phyloP scores from a whole-genome alignment of 2,329 filamentous ascomycete species.

The Fusarium nurragi region DNA sequence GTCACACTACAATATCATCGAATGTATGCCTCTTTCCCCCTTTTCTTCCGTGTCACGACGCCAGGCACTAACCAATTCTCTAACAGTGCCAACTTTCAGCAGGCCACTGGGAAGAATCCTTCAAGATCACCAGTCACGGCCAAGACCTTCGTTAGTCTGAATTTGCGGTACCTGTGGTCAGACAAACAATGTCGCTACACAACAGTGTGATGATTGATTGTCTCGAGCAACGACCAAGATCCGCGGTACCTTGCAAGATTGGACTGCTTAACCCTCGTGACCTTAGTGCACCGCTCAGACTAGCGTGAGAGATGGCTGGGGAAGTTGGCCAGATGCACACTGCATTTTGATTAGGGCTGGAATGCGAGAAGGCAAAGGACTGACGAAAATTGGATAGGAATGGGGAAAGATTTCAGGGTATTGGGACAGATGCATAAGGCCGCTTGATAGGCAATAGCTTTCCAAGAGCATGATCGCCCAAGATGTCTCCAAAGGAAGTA shows the following conservation, averaged over 20 bases:
- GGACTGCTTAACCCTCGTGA: neutral
- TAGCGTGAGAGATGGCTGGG: neutral
- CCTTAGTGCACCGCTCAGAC: neutral
- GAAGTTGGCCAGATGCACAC: fast-evolving
- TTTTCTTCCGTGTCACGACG: no score
- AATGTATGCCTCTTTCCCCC: no score
- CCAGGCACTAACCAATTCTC: no score
- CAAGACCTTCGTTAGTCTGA: neutral
- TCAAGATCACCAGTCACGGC: neutral
- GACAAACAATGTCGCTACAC: neutral
- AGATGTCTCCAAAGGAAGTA: neutral
- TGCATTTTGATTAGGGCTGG: neutral
- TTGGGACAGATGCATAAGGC: no score
- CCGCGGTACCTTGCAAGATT: neutral
- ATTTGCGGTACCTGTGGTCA: neutral
- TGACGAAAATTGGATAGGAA: no score
- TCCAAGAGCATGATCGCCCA: no score
- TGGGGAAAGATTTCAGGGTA: no score
- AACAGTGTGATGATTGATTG: neutral
- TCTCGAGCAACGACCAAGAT: neutral
- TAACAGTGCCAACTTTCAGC: neutral
- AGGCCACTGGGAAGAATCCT: neutral
- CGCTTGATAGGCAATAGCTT: no score
- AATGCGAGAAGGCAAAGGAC: no score
- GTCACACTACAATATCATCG: no score